phyloP scores from a whole-genome alignment of 805 yeast genomes.

The Wickerhamiella galacta region DNA sequence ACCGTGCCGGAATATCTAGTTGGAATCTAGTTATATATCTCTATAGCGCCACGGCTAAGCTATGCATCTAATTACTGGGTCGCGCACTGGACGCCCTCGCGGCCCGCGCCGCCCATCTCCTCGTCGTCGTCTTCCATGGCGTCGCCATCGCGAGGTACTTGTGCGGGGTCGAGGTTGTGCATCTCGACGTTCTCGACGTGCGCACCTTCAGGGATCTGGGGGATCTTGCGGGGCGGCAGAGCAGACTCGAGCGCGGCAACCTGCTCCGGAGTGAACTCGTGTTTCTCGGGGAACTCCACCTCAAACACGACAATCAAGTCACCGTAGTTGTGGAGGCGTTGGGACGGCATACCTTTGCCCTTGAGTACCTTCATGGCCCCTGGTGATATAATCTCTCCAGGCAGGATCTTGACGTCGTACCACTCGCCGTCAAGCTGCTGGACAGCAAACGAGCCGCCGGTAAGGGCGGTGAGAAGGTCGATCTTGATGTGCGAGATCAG shows the following conservation, averaged over 20 bases:
- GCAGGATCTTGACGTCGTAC: conserved; percentile 62
- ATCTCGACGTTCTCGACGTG: conserved; percentile 50
- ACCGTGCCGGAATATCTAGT: too few species aligned
- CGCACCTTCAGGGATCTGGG: conserved; percentile 42
- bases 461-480: conserved; percentile 84
- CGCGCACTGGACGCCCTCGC: conserved; percentile 81
- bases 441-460: conserved; percentile 84
- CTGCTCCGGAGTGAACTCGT: conserved; percentile 53
- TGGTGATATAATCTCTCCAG: conserved; percentile 89
- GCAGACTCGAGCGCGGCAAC: conserved; percentile 55
- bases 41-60: too few species aligned
- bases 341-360: conserved; percentile 95
- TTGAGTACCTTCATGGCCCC: conserved; percentile 66
- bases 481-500: conserved; percentile 70
- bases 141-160: conserved; percentile 28
- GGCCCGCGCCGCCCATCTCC: conserved; percentile 31
- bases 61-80: conserved; percentile 70
- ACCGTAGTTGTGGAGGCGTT: conserved; percentile 77
- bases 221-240: conserved; percentile 58
- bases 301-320: conserved; percentile 72
- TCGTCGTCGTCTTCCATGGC: conserved; percentile 34
- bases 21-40: too few species aligned
- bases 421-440: conserved; percentile 87
- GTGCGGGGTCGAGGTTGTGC: conserved; percentile 47
- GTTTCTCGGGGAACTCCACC: conserved; percentile 68